Evolutionary conservation across 1,284 basidiomycete genomes (phyloP).

Genomic region (Apiotrichum sp.): DNA sequence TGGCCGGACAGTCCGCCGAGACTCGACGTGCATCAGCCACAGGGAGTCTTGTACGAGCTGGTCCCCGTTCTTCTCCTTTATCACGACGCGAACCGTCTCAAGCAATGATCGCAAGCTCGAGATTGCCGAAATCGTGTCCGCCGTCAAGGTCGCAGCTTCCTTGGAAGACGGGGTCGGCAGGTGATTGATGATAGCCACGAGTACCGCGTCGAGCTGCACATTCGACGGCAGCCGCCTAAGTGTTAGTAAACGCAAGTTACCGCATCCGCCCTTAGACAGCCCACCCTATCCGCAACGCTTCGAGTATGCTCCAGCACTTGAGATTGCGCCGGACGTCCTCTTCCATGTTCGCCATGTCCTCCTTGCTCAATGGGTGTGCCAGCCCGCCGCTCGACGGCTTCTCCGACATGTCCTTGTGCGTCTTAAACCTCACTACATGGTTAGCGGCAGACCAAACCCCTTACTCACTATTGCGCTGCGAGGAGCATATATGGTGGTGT

Average conservation of each 20-base stretch:
- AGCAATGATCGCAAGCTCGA: background rate
- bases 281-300: background rate
- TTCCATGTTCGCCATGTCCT: background rate
- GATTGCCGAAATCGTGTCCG: slow-evolving; percentile 1
- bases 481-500: too few relatives aligned
- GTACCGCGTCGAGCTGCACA: background rate
- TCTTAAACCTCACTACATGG: background rate
- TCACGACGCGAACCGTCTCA: slow-evolving; percentile 2
- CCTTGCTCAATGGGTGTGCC: background rate
- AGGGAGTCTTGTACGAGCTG: slow-evolving; percentile 13
- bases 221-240: background rate
- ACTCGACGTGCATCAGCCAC: slow-evolving; percentile 6
- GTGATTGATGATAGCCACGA: background rate
- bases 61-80: slow-evolving; percentile 14
- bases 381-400: background rate
- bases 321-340: slow-evolving; percentile 1
- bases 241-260: too few relatives aligned
- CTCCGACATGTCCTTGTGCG: background rate
- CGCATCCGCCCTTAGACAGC: too few relatives aligned
- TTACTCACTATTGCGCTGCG: too few relatives aligned
- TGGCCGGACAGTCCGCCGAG: background rate
- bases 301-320: background rate
- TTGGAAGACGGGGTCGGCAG: background rate
- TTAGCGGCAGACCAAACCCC: background rate
- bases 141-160: background rate